Base-by-base conservation (phyloP, 202 grass and related monocot genomes). In the Setaria italica region DNA sequence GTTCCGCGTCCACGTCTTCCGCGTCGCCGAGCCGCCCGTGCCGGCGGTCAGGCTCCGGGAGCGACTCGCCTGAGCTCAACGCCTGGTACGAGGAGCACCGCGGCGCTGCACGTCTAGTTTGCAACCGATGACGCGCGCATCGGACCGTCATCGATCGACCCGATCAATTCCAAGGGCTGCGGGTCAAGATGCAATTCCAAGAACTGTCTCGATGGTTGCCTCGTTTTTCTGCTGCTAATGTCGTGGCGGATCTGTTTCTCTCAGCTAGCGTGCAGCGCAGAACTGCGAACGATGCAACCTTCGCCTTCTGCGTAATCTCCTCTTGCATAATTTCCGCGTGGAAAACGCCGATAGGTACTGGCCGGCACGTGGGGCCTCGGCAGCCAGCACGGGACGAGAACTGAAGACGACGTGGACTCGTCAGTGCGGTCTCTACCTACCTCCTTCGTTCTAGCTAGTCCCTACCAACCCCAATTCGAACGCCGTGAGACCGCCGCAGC, bases 1-100 rank as follows among this genome's bases (percentile, higher is more conserved):
- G 77, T 91, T 97, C 81, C 70, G 67, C 35, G 89, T 97, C 66
- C 95, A 93, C 78, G 49, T 97, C n/a, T 91, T 93, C 79, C 82
- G 90, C 62, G 90, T 89, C 43, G 85, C 87, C 47, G 94, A 86
- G 20, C 72, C 81, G 50, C 46, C 79, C 63, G 72, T 82, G 19
- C 77, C 77, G 29, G 78, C 82, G 33, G 59, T 87, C 72, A 92
- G 81, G 85, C 81, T 87, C 41, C 48, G 59, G 67, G 9, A 59
- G 77, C 29, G 69, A 68, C 7, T 46, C 11, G 11, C 11, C 47
- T 49, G 45, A 47, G 9, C 34, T 10, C 43, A 6, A 41, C 39
- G 5, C 39, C 39, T 41, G 39, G 39, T 5, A 41, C 5, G 39
- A 41, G 49, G 49, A 51, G 14, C 49, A 13, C 13, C 49, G 49